A percentile compares a stretch with the other conserved stretches of the same genome.
These are phyloP conservation scores for Xylariales sp. DNA, from an alignment of 2,329 filamentous ascomycete genomes.

Conservation along the genomic window DNA sequence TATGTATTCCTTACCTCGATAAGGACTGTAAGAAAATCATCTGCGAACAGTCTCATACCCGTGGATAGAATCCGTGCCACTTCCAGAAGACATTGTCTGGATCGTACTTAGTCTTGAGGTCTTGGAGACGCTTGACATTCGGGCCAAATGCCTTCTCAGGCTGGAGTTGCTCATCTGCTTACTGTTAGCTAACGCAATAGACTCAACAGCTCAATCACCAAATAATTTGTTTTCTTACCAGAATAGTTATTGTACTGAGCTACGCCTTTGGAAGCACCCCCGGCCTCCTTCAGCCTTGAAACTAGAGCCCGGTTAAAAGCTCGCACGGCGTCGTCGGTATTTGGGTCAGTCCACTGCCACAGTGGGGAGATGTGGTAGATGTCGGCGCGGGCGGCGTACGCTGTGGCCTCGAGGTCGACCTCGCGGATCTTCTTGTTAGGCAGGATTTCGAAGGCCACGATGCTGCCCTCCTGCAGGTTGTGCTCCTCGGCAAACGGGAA, in stretches of 20 bases:
- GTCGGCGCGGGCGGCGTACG: constrained; percentile 38
- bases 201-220: not conserved
- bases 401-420: constrained; percentile 24
- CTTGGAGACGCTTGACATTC: constrained; percentile 21
- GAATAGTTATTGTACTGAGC: constrained; percentile 24
- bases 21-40: too few relatives aligned
- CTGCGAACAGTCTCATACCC: too few relatives aligned
- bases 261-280: constrained; percentile 19
- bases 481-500: constrained; percentile 16
- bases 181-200: constrained; percentile 8
- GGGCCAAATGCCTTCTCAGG: constrained; percentile 22
- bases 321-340: constrained; percentile 29
- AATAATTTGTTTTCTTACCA: not conserved
- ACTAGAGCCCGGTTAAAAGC: constrained; percentile 32
- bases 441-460: constrained; percentile 35
- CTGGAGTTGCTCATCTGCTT: constrained; percentile 15
- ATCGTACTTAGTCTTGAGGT: constrained; percentile 29
- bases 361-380: constrained; percentile 37
- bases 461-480: constrained; percentile 20
- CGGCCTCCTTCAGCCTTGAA: constrained; percentile 15
- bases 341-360: constrained; percentile 34
- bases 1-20: too few relatives aligned
- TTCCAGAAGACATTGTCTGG: constrained; percentile 25
- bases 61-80: not conserved
- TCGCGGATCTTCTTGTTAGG: constrained; percentile 30